Conservation (phyloP, 768 basidiomycete genomes). For the Pisolithus orientalis region DNA sequence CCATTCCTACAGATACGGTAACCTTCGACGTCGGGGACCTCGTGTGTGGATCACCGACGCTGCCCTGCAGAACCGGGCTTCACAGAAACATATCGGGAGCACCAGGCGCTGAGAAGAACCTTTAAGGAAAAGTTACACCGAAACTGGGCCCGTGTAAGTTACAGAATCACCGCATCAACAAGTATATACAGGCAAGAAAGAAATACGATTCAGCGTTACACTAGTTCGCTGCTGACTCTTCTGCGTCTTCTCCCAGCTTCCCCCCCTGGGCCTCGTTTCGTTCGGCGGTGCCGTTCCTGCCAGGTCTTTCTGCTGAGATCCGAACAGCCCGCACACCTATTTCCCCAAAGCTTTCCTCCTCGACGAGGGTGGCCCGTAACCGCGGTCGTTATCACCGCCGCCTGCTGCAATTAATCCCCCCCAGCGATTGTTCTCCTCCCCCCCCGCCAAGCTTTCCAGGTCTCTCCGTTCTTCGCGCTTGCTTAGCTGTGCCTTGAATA, state of each 20-base stretch:
- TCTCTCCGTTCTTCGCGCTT: conserved; percentile 20
- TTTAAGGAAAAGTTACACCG: conserved; percentile 28
- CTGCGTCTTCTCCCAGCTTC: conserved; percentile 1
- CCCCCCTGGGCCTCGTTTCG: conserved; percentile 3
- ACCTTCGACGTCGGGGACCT: conserved; percentile 6
- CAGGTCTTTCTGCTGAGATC: not conserved
- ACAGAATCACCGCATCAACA: conserved; percentile 18
- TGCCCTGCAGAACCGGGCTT: conserved; percentile 4
- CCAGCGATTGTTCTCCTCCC: not conserved
- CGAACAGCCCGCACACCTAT: not conserved
- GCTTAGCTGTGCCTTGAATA: conserved; percentile 17
- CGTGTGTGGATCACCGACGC: conserved; percentile 24
- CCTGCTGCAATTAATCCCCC: not conserved
- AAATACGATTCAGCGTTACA: conserved; percentile 9
- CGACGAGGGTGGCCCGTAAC: conserved; percentile 7
- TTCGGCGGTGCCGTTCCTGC: conserved; percentile 14
- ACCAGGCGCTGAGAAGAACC: conserved; percentile 19
- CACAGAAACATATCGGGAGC: conserved; percentile 13
- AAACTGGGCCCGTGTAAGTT: conserved; percentile 15
- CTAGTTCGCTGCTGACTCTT: conserved; percentile 8
- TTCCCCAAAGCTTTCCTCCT: conserved; percentile 5
- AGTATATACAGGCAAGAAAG: conserved; percentile 22
- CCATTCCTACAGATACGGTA: not conserved
- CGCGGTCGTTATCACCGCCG: conserved; percentile 5
- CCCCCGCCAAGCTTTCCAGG: not conserved